Base-by-base conservation (phyloP, 1,284 basidiomycete genomes). In the Fistulina hepatica region DNA sequence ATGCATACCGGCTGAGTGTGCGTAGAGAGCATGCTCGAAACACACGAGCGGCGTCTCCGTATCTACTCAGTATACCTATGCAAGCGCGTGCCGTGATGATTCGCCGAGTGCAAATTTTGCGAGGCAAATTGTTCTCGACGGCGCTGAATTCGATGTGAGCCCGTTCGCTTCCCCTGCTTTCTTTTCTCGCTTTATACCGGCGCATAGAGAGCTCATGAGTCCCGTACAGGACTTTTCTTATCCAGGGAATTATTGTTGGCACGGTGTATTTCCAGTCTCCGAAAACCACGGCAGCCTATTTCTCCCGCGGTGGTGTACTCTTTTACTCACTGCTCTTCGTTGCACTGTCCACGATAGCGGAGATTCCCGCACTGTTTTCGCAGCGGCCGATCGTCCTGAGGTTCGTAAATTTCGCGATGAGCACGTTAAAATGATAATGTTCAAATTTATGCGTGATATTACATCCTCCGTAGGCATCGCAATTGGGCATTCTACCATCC, bases 301-400 rank as follows among this genome's bases (percentile, higher is more conserved):
- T 82, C 64, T 79, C 81, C 11, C 74, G 88, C 15, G 86, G 86
- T 3, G 89, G 88, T 61, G 63, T 79, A 16, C 56, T 82, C 6
- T 82, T 79, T 62, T 81, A 81, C 41, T 55, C 73, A 1, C 55
- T 76, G 7, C 62, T 78, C 8, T 72, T 75, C 51, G 58, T 65
- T 6, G 70, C 70, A 1, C 53, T 77, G n/a, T 59, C 64, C 21
- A 61, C 65, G n/a, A 73, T 76, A 70, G 67, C 80, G 12, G 86
- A 91, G 55, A 81, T 88, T 31, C 76, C 80, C 0, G 67, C 77
- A 1, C 64, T 83, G 5, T 86, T 78, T 55, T 56, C 65, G 2
- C 80, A 85, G 49, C 76, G 84, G 20, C 75, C 80, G 1, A 84
- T 90, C 37, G 68, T 86, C 4, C 63, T 68, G 15, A 69, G 73